Base-by-base conservation (phyloP, 2,329 filamentous ascomycete species). In the Dactylonectria macrodidyma region DNA sequence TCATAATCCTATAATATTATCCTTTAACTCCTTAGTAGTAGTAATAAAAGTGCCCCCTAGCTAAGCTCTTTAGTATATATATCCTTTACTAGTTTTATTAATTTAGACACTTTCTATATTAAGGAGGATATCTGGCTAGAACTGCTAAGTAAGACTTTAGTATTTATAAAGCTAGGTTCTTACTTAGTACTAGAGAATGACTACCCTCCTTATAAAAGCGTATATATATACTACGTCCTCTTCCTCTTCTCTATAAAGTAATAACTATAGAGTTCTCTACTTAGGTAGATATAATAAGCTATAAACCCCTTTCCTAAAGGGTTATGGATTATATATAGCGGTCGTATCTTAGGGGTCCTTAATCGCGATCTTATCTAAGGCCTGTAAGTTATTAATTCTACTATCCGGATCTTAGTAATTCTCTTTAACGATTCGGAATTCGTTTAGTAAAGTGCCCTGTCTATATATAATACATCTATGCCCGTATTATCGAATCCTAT, bases 281-380 rank as follows among this genome's bases (percentile, higher is more conserved):
- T 47, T n/a, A n/a, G n/a, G 44, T 22, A n/a, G 44, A 47, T 47
- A n/a, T 7, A 5, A 47, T n/a, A 47, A 47, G 44, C 44, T 9
- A n/a, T 47, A n/a, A 47, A 47, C 44, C 44, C 44, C 44, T 47
- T 47, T 47, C 44, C n/a, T 47, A 47, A 62, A 1, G 5, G 36
- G 36, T 38, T 9, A 9, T 38, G 12, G 36, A 38, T 38, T 14
- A 3, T 38, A 38, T 38, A 10, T 9, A 38, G 36, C 5, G 36
- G 5, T 38, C 5, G 36, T 3, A 10, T 38, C 36, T 38, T 38
- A 9, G 36, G 36, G 36, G 36, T 10, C 36, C 36, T 38, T 38
- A 38, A 38, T 9, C 36, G 36, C 36, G 36, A 38, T 4, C 36
- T 38, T 38, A 38, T 38, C 36, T 10, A 38, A 38, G 5, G 12